Base-by-base conservation (phyloP, 2,329 filamentous ascomycete species). In the Sporothrix inflata region DNA sequence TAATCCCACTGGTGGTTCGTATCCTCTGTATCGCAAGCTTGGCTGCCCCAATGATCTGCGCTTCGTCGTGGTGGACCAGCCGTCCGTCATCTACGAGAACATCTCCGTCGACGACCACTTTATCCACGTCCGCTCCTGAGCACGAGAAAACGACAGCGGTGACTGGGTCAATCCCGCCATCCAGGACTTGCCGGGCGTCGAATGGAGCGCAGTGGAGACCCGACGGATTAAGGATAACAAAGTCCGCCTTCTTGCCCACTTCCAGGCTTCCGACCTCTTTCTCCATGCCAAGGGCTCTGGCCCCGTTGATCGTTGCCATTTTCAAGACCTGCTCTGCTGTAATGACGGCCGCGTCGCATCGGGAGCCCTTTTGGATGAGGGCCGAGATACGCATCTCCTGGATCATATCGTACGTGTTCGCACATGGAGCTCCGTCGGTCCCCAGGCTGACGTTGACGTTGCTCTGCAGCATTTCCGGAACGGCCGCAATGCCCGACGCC, bases 131-230 rank as follows among this genome's bases (percentile, higher is more conserved):
- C 9, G 71, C 61, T 8, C 75, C 76, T 14, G 74, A 75, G 68
- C 76, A 78, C 16, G 73, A 74, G 53, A 75, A 74, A 1, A 78
- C 77, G 19, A 82, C 77, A 1, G 78, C 77, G 49, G 81, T 83
- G n/a, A 83, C 77, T 0, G 83, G 80, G 72, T 80, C 79, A 1
- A 81, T 73, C 0, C 81, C 80, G 14, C 79, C 79, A 6, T 74
- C 76, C 42, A 69, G n/a, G 24, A 80, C 76, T 2, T 71, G 73
- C 38, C 79, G 78, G 63, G 81, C 80, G 78, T 80, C 84, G 1
- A 82, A 83, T 73, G 80, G 80, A 30, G 75, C 68, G 70, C 72
- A 74, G 65, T 68, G 47, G 21, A 68, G 45, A 45, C 65, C 47
- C 27, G 45, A 40, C 27, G 47, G 40, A 55, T 53, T 19, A 24